Evolutionary conservation across 148 eudicot genomes (phyloP).

Genomic region (Fagopyrum tataricum): DNA sequence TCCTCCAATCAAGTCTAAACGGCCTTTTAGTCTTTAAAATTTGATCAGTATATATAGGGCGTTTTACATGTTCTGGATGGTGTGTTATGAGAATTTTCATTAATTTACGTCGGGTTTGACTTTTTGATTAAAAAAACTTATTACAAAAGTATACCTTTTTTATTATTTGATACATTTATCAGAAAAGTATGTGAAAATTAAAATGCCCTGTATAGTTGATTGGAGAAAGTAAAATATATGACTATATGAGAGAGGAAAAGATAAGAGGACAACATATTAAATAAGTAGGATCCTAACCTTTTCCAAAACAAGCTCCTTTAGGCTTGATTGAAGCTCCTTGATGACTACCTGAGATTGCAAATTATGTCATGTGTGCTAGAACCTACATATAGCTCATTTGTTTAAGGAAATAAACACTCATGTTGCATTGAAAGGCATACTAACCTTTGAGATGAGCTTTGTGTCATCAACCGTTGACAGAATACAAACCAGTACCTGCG

Average conservation of each 20-base stretch:
- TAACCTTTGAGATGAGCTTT: slow-evolving; percentile 71
- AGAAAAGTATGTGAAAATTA: too few relatives aligned
- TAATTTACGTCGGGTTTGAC: too few relatives aligned
- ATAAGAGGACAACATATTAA: neutral
- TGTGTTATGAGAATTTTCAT: too few relatives aligned
- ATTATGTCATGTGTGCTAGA: slow-evolving; percentile 1
- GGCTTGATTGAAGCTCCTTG: slow-evolving; percentile 48
- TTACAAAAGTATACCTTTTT: too few relatives aligned
- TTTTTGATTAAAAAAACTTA: too few relatives aligned
- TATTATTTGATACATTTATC: too few relatives aligned
- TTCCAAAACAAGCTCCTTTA: slow-evolving; percentile 65
- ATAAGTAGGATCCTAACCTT: slow-evolving; percentile 39
- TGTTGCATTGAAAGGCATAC: slow-evolving; percentile 5
- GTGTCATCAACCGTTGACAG: slow-evolving; percentile 92
- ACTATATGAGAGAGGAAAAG: neutral
- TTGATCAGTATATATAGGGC: too few relatives aligned
- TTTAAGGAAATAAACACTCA: neutral
- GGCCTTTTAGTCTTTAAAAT: too few relatives aligned
- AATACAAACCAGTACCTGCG: slow-evolving; percentile 70
- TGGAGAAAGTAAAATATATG: too few relatives aligned
- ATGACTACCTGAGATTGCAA: slow-evolving; percentile 48
- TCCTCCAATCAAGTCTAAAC: too few relatives aligned
- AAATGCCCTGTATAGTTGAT: too few relatives aligned
- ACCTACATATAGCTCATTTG: slow-evolving; percentile 1
- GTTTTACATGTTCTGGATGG: too few relatives aligned